A percentile compares a stretch with the other conserved stretches of the same genome.
Conservation (phyloP, 2,329 filamentous ascomycete genomes). For the Exophiala xenobiotica region DNA sequence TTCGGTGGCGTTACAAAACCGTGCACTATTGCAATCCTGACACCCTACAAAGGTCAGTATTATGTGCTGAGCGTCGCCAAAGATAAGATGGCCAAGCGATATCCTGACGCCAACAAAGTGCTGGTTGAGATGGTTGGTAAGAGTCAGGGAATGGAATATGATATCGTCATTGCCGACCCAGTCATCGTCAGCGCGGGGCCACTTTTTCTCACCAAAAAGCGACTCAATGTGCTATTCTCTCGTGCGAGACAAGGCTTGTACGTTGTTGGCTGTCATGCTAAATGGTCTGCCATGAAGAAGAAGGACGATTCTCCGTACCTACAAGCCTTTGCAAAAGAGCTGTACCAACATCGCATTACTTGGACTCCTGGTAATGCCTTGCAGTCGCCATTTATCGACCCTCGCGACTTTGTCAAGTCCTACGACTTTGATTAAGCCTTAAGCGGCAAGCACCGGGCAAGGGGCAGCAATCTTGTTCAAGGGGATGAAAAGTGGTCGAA, state of each 20-base stretch:
- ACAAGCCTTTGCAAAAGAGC: background rate
- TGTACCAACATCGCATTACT: background rate
- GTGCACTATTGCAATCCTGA: slow-evolving; percentile 13
- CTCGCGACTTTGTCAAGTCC: no score
- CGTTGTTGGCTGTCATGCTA: background rate
- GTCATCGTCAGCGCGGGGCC: background rate
- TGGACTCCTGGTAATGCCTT: background rate
- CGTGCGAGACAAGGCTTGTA: background rate
- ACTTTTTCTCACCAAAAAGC: background rate
- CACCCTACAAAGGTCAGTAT: slow-evolving; percentile 11
- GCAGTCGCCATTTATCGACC: background rate
- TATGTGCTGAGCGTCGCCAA: slow-evolving; percentile 1
- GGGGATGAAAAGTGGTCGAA: no score
- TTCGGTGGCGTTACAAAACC: slow-evolving; percentile 9
- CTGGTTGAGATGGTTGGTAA: background rate
- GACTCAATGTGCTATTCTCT: background rate
- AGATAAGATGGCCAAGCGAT: background rate
- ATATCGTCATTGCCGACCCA: background rate
- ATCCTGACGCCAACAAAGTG: background rate
- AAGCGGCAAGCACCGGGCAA: no score
- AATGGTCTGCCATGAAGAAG: background rate
- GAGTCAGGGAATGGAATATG: background rate
- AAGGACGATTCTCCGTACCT: background rate
- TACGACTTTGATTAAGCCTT: no score
- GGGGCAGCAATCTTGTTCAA: background rate